phyloP scores from a whole-genome alignment of 257 asterid genomes.

The Solanum sitiens region DNA sequence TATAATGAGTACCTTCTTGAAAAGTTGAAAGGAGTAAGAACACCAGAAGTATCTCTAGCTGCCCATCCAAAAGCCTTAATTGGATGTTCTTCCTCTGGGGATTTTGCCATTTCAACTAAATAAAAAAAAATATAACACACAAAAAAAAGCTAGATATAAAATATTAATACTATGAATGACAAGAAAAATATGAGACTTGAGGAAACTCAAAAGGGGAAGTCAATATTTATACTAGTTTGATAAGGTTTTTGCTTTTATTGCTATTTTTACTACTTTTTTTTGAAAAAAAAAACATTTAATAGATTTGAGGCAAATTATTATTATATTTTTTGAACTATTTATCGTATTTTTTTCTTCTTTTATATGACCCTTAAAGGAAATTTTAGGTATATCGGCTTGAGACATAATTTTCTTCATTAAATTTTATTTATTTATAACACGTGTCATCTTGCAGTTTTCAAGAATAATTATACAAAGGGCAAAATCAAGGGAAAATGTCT shows the following conservation, averaged over 20 bases:
- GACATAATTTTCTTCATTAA: neutral
- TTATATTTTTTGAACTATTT: neutral
- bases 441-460: neutral
- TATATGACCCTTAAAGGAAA: neutral
- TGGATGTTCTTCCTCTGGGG: neutral
- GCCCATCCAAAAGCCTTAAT: neutral
- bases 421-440: neutral
- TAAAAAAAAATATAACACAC: neutral
- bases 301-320: neutral
- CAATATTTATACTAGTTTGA: neutral
- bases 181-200: neutral
- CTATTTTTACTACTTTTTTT: neutral
- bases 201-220: neutral
- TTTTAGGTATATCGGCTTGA: neutral
- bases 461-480: neutral
- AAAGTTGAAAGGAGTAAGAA: slow-evolving; percentile 19
- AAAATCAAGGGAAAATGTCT: neutral
- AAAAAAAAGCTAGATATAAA: neutral
- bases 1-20: slow-evolving; percentile 7
- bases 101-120: neutral
- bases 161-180: neutral
- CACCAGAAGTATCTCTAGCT: slow-evolving; percentile 16
- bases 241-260: neutral
- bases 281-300: fast-evolving
- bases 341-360: neutral